Base-by-base conservation (phyloP, 1,284 basidiomycete species). In the Ganoderma multipileum region DNA sequence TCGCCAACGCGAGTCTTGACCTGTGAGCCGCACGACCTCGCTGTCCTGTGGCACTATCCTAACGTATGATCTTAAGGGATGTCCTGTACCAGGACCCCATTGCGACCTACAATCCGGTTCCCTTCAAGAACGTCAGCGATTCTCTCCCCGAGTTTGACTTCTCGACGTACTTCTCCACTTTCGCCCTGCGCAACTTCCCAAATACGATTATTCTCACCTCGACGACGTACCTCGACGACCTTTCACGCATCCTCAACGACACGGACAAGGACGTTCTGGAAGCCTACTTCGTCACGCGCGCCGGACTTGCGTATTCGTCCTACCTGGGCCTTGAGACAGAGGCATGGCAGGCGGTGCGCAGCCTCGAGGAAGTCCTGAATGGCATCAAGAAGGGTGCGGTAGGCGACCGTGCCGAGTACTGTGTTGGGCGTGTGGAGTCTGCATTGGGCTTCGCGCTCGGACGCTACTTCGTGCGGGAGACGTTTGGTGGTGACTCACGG, bases 381-480 rank as follows among this genome's bases (percentile, higher is more conserved):
- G 97, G 97, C 2, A 88, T 98, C 76, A 95, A 95, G 81, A 92
- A 92, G 71, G 97, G 96, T 52, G 93, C 91, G 2, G 85, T 93
- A 50, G 91, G 93, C 66, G 93, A 97, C 75, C 87, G 97, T 39
- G 87, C 89, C 41, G 93, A 96, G 74, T 92, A 88, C 75, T 95
- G 93, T 73, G 84, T 91, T 54, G 83, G 82, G 7, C 83, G 84
- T 69, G 88, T 93, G 3, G 92, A 94, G 73, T 76, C 81, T 60
- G 85, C 85, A 0, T 82, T 95, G 71, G 93, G 93, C 47, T 94
- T 93, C 77, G 92, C 91, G 5, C 84, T 89, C 30, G 93, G 93
- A 6, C 83, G 91, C 69, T 95, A 89, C 81, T 99, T 96, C 78
- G 95, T 97, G 41, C 89, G 94, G 68, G 88, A 93, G 78, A 93